A percentile compares a stretch with the other conserved stretches of the same genome.
Conservation (phyloP, 345 rosid genomes). For the Schrenkiella parvula region DNA sequence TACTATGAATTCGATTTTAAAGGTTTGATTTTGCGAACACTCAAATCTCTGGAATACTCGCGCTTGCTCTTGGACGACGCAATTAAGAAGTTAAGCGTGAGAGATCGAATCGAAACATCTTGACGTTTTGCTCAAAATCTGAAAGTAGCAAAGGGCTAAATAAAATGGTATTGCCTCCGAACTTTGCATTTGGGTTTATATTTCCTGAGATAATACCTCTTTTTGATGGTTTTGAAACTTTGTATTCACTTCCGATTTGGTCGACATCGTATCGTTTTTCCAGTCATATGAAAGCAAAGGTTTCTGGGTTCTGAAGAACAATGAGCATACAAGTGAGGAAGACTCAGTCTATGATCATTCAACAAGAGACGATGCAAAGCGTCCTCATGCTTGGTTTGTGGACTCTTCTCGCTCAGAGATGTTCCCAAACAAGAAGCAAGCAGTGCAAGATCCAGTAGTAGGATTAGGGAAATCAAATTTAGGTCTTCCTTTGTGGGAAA, state of each 20-base stretch:
- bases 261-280: not conserved
- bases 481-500: constrained; percentile 58
- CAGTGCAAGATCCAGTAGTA: constrained; percentile 40
- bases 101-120: not conserved
- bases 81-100: not conserved
- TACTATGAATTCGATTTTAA: not conserved
- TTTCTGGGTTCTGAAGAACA: constrained; percentile 56
- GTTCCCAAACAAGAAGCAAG: constrained; percentile 78
- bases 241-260: constrained; percentile 2
- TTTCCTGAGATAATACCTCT: not conserved
- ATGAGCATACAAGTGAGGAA: constrained; percentile 43
- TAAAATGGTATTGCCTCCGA: not conserved
- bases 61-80: not conserved
- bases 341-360: constrained; percentile 50
- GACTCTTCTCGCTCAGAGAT: constrained; percentile 59
- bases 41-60: too few species aligned
- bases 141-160: not conserved
- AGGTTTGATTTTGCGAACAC: constrained; percentile 6
- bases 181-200: constrained; percentile 25
- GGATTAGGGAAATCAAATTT: constrained; percentile 39
- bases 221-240: not conserved
- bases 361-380: constrained; percentile 59
- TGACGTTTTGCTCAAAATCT: not conserved
- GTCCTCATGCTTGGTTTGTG: constrained; percentile 70
- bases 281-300: constrained; percentile 63